Evolutionary conservation across 306 rosid genomes (phyloP), one percentile per base, ranked within the genome.

Genomic region (Rosa rugosa): DNA sequence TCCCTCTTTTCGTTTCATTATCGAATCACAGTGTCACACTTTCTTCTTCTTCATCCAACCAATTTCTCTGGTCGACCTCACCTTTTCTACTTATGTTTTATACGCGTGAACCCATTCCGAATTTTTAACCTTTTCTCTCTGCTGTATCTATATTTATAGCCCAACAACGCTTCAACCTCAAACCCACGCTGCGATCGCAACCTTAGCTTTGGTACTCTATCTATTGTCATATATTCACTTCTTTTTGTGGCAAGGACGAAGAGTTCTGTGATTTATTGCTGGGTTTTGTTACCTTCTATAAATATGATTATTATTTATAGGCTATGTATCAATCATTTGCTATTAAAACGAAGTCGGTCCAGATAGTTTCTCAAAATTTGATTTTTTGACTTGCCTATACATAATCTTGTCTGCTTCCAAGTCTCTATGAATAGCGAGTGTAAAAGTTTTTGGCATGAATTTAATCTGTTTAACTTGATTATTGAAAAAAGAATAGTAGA

Each of bases 191-290:
- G 22, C 76, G 38, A 40, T 67, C 82, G 68, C 77, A 68, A 70
- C 42, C 81, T 71, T 60, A 60, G 36, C 70, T 31, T 62, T 11
- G 77, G 86, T 85, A 70, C 16, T 63, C 65, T 69, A 11, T 56
- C 65, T 38, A 16, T 53, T 23, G 16, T 47, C 70, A 56, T 23
- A 5, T 44, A 6, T 27, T 47, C 1, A n/a, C 11, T 49, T 45
- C 36, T 31, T 31, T 31, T 31, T 2, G 36, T 31, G 36, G 20
- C 13, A 34, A 14, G 53, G 65, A 27, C 27, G n/a, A n/a, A n/a
- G n/a, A n/a, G 3, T 63, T 2, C 0, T 64, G 11, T 34, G 11
- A 31, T 64, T 65, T 36, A 14, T 34, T 25, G 4, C 22, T 31
- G 1, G n/a, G 69, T 53, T 54, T 54, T 54, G 9, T 16, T 18